A percentile compares a stretch with the other conserved stretches of the same genome.
phyloP scores from a whole-genome alignment of 2,329 filamentous ascomycete species.

The Samsoniella hepiali region DNA sequence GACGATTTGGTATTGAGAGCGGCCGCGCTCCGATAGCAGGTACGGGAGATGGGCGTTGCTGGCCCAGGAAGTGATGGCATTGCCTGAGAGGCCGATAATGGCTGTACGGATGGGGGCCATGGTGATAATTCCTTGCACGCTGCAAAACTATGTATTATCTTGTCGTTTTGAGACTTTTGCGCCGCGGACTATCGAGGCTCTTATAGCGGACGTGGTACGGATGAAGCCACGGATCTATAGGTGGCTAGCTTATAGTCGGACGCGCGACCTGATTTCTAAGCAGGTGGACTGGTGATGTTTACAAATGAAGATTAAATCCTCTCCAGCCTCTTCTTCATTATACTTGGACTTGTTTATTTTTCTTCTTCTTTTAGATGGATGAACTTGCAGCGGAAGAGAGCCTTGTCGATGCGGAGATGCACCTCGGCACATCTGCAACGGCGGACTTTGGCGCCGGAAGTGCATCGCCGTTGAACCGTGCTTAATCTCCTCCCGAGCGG shows the following conservation, averaged over 20 bases:
- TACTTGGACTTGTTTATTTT: not conserved
- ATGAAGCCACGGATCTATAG: not conserved
- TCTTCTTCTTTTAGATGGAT: not conserved
- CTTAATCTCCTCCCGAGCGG: not conserved
- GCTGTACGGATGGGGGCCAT: constrained; percentile 53
- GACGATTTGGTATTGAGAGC: constrained; percentile 44
- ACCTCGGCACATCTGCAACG: not conserved
- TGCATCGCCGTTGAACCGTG: not conserved
- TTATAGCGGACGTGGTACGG: not conserved
- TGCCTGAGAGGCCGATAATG: constrained; percentile 56
- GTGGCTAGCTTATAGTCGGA: not conserved
- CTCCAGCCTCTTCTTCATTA: not conserved
- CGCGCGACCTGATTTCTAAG: not conserved
- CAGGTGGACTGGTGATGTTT: not conserved
- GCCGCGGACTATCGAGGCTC: not conserved
- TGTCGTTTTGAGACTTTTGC: not conserved
- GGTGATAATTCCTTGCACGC: not conserved
- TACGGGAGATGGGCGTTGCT: constrained; percentile 56
- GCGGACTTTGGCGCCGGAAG: not conserved
- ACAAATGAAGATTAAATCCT: too few species aligned
- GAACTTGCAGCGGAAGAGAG: too few species aligned
- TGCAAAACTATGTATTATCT: not conserved
- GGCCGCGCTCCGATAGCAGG: constrained; percentile 48
- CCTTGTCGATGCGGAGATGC: not conserved
- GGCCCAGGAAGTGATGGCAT: constrained; percentile 53